Conservation (phyloP, 164 flowering plant species). For the Warburgia ugandensis region DNA sequence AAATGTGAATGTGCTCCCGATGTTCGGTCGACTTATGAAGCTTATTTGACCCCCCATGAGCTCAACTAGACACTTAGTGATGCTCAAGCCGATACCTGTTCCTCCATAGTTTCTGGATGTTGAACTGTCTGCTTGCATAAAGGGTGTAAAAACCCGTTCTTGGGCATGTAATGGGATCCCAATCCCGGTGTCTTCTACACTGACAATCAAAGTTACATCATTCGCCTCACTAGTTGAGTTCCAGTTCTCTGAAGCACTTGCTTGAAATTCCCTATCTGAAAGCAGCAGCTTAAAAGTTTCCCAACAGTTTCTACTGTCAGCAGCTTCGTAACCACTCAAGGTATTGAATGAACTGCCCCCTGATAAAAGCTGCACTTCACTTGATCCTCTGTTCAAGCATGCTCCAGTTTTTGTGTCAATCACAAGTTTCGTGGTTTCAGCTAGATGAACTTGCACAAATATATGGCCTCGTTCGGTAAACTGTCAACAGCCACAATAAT, state of each 20-base stretch:
- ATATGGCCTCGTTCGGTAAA: constrained; percentile 86
- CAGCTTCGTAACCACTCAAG: constrained; percentile 78
- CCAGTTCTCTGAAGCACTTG: constrained; percentile 24
- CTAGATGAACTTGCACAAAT: constrained; percentile 81
- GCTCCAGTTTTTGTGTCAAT: constrained; percentile 33
- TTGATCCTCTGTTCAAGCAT: constrained; percentile 32
- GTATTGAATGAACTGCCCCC: constrained; percentile 38
- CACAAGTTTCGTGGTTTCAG: constrained; percentile 33
- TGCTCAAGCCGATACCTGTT: constrained; percentile 91
- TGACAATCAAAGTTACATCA: constrained; percentile 50
- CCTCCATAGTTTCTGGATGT: constrained; percentile 89
- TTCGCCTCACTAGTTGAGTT: constrained; percentile 19
- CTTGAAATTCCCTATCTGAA: constrained; percentile 30
- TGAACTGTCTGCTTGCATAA: constrained; percentile 96
- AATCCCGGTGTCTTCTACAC: constrained; percentile 89
- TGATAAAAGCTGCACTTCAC: constrained; percentile 22
- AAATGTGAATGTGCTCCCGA: constrained; percentile 90
- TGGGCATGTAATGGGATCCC: constrained; percentile 77
- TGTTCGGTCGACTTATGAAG: constrained; percentile 66
- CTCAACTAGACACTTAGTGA: constrained; percentile 84
- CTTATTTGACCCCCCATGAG: constrained; percentile 81
- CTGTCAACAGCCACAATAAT: constrained; percentile 32
- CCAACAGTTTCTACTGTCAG: constrained; percentile 62
- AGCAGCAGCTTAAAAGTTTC: constrained; percentile 44
- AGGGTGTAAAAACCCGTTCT: constrained; percentile 75